These are phyloP conservation scores for Thinopyrum elongatum DNA, from an alignment of 176 grass and related monocot species.

Conservation along the genomic window DNA sequence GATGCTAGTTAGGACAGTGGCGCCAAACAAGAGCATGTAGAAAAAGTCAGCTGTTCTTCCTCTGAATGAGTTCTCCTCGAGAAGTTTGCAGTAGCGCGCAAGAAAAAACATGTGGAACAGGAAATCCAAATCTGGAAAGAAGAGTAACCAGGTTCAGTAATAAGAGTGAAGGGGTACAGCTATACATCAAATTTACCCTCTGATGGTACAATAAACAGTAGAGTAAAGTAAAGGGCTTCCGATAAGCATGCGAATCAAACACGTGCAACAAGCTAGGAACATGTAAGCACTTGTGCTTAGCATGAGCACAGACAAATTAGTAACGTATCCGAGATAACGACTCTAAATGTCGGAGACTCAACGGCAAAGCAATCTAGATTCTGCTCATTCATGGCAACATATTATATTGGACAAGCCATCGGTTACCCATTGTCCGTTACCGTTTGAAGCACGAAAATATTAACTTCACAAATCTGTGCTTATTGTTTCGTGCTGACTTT, in stretches of 20 bases:
- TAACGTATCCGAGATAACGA: neutral
- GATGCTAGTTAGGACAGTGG: slow-evolving; percentile 83
- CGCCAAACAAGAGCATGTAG: slow-evolving; percentile 97
- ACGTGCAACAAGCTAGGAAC: neutral
- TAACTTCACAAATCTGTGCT: neutral
- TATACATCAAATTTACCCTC: neutral
- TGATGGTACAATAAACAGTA: too few relatives aligned
- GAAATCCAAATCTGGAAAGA: slow-evolving; percentile 90
- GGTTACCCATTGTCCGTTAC: neutral
- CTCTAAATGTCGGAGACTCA: neutral
- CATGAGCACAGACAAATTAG: neutral
- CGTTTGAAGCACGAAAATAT: neutral
- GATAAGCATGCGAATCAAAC: neutral
- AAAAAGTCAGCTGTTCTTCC: slow-evolving; percentile 98
- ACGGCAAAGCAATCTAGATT: neutral
- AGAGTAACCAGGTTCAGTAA: neutral
- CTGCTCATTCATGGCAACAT: neutral
- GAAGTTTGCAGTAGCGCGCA: slow-evolving; percentile 94
- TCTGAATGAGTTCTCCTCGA: slow-evolving; percentile 99
- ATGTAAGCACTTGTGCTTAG: neutral
- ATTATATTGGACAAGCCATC: neutral
- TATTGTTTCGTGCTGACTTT: neutral
- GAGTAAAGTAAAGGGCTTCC: neutral
- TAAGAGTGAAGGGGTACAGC: slow-evolving; percentile 1
- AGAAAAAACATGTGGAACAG: slow-evolving; percentile 99